Conservation (phyloP, 2,329 filamentous ascomycete genomes). For the Claviceps purpurea region DNA sequence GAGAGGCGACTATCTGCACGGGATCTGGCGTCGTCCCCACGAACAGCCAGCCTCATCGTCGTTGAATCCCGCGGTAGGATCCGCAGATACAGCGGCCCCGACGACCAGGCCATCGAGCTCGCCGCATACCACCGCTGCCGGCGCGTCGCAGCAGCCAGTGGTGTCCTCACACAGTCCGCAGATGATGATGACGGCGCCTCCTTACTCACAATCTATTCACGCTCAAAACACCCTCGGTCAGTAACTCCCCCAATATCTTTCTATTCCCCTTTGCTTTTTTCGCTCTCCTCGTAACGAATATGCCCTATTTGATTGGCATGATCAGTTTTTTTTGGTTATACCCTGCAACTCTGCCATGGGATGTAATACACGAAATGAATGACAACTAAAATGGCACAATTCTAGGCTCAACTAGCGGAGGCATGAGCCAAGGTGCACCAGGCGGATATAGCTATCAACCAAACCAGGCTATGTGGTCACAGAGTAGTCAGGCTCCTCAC, state of each 20-base stretch:
- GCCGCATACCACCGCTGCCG: conserved; percentile 41
- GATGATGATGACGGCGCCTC: conserved; percentile 50
- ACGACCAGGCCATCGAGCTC: conserved; percentile 43
- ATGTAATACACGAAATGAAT: not conserved
- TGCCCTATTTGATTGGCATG: too few relatives aligned
- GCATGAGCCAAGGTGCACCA: conserved; percentile 37
- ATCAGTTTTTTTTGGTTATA: not conserved
- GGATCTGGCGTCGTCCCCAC: conserved; percentile 70
- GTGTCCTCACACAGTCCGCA: conserved; percentile 51
- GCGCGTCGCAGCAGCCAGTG: conserved; percentile 42
- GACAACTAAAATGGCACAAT: not conserved
- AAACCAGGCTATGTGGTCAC: conserved; percentile 49
- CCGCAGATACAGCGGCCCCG: conserved; percentile 29
- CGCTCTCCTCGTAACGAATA: not conserved
- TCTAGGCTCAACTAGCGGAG: conserved; percentile 37
- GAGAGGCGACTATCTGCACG: conserved; percentile 67
- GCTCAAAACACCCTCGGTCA: conserved; percentile 60
- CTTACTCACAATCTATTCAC: conserved; percentile 59
- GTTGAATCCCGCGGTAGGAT: conserved; percentile 32
- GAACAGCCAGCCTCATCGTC: conserved; percentile 50
- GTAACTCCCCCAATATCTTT: conserved; percentile 40
- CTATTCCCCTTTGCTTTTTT: conserved; percentile 17
- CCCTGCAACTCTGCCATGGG: not conserved
- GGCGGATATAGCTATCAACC: conserved; percentile 53
- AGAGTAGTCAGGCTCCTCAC: conserved; percentile 50